A percentile compares a stretch with the other conserved stretches of the same genome.
phyloP scores from a whole-genome alignment of 1,284 basidiomycete genomes.

The Cryptococcus neoformans region DNA sequence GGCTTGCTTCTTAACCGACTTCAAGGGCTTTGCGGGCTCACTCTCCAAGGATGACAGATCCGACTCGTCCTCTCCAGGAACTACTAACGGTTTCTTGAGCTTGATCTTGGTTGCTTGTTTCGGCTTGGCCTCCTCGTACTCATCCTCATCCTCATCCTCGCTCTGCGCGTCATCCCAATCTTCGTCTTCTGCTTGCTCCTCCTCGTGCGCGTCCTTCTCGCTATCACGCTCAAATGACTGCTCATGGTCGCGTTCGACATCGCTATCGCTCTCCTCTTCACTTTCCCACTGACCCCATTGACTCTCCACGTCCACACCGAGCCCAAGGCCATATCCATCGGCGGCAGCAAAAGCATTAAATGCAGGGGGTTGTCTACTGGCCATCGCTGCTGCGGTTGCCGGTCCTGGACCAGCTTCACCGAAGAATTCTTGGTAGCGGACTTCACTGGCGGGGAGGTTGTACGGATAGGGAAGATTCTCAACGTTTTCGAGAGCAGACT shows the following conservation, averaged over 20 bases:
- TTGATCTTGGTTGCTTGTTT: conserved; percentile 10
- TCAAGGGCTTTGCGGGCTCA: conserved; percentile 10
- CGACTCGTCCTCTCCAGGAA: conserved; percentile 20
- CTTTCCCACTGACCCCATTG: conserved; percentile 16
- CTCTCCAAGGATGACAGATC: conserved; percentile 29
- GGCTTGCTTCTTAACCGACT: not conserved
- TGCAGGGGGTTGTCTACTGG: conserved; percentile 30
- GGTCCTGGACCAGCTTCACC: conserved; percentile 42
- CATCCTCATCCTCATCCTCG: conserved; percentile 15
- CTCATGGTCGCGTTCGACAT: conserved; percentile 66
- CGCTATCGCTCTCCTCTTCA: conserved; percentile 13
- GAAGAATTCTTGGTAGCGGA: conserved; percentile 43
- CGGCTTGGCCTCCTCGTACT: conserved; percentile 15
- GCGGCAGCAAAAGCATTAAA: conserved; percentile 48
- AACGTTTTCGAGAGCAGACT: conserved; percentile 15
- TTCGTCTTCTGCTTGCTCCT: conserved; percentile 7
- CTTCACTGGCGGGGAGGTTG: conserved; percentile 40
- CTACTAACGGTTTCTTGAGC: conserved; percentile 1
- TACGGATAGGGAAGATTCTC: conserved; percentile 40
- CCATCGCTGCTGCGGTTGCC: conserved; percentile 29
- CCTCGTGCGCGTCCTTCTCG: conserved; percentile 10
- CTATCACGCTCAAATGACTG: conserved; percentile 40
- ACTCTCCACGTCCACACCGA: conserved; percentile 16
- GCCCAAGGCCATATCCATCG: conserved; percentile 34
- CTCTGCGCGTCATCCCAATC: conserved; percentile 6